Base-by-base conservation (phyloP, 805 yeast genomes). In the Phaffomyces opuntiae region DNA sequence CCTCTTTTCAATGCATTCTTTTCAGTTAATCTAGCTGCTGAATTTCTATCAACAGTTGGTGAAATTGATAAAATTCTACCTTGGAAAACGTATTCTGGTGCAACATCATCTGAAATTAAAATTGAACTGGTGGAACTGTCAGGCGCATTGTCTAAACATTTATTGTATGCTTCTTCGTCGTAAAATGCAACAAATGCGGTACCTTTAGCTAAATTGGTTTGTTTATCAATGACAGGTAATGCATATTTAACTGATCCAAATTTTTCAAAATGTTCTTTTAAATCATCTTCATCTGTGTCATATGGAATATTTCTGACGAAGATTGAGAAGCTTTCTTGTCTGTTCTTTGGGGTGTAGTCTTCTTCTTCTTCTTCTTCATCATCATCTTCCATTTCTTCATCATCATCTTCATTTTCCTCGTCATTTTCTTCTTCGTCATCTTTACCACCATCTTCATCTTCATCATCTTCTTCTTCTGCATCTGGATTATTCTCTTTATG, bases 231-330 rank as follows among this genome's bases (percentile, higher is more conserved):
- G 13, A 93, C 99, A 0, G 98, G 96, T 39, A 93, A 73, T 1
- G 99, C 99, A 62, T 89, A 93, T 55, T 84, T 83, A 21, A 93
- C 88, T 7, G 85, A 76, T 12, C 99, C 99, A 62, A 93, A 89
- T 54, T 79, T 75, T 26, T 59, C 53, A 58, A 93, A 93, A 62
- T 91, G 98, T 43, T 80, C 87, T 40, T 70, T 73, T 36, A 93
- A 71, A 2, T 82, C 65, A 45, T 90, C 97, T 40, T 75, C 76
- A 33, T 95, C 88, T 5, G 96, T 95, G 64, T 88, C 96, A 60
- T 91, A 93, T 1, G 99, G 98, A 33, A 93, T 79, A 59, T 93
- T 93, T 60, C 99, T 80, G 11, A 93, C 87, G 61, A 93, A 93
- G 24, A 93, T 65, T 6, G 96, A 82, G 52, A 59, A 84, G 7